A percentile compares a stretch with the other conserved stretches of the same genome.
phyloP scores from a whole-genome alignment of 495 filamentous ascomycete species.

The Aspergillus mulundensis region DNA sequence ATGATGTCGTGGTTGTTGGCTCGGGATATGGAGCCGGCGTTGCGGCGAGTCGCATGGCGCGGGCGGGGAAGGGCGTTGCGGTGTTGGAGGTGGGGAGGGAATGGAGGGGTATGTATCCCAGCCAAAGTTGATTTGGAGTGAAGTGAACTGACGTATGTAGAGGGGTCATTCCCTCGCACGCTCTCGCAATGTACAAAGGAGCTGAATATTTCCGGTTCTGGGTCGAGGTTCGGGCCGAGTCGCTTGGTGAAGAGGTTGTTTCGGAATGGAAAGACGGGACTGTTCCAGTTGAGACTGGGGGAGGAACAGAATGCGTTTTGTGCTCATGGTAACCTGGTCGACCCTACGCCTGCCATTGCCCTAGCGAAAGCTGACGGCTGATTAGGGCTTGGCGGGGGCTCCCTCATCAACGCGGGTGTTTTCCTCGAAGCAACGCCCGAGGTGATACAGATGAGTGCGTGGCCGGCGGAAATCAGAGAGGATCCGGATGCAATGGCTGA shows the following conservation, averaged over 20 bases:
- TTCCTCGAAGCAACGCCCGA: constrained; percentile 57
- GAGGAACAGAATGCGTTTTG: constrained; percentile 64
- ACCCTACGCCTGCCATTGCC: too few relatives aligned
- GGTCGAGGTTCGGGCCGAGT: constrained; percentile 5
- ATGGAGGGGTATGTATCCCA: constrained; percentile 45
- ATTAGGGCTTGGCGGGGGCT: constrained; percentile 60
- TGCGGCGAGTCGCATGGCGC: constrained; percentile 60
- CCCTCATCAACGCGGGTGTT: constrained; percentile 64
- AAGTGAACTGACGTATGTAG: too few relatives aligned
- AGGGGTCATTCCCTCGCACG: constrained; percentile 56
- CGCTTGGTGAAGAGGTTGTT: not conserved
- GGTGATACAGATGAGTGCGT: constrained; percentile 50
- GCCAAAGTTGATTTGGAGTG: not conserved
- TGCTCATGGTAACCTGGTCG: constrained; percentile 51
- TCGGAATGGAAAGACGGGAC: constrained; percentile 46
- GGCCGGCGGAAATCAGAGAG: constrained; percentile 56
- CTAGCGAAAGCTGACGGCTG: too few relatives aligned
- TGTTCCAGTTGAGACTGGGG: constrained; percentile 61
- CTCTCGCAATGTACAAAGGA: constrained; percentile 42
- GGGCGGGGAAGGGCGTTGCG: constrained; percentile 57
- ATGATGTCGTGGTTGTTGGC: constrained; percentile 64
- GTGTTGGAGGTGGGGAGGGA: constrained; percentile 61
- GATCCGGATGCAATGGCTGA: constrained; percentile 39
- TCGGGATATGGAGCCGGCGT: constrained; percentile 67
- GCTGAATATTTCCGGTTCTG: constrained; percentile 56